A percentile compares a stretch with the other conserved stretches of the same genome.
Conservation (phyloP, 257 asterid species). For the Solanum chiquidenum region DNA sequence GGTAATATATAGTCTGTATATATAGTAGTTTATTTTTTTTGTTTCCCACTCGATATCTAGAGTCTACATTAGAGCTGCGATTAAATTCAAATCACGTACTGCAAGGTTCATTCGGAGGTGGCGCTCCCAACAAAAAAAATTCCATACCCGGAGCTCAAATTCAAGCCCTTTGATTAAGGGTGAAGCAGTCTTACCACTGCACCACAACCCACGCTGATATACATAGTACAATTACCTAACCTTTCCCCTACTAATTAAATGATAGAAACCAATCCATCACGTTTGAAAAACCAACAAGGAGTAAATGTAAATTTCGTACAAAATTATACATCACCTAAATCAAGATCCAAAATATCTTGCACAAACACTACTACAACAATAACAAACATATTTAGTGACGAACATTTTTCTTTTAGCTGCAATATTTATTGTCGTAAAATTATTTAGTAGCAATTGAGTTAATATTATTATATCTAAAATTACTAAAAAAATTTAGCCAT, state of each 20-base stretch:
- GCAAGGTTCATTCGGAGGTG: neutral
- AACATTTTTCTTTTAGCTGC: no score
- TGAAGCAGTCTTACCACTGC: neutral
- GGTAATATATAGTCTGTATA: neutral
- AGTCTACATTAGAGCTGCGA: neutral
- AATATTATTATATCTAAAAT: no score
- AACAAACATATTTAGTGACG: no score
- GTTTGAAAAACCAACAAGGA: neutral
- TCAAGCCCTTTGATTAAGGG: no score
- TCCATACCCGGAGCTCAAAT: no score
- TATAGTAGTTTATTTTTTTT: neutral
- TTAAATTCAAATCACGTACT: no score
- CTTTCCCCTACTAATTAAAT: neutral
- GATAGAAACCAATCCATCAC: neutral
- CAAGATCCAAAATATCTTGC: neutral
- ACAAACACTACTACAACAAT: neutral
- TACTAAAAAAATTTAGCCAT: no score
- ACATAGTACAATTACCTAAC: neutral
- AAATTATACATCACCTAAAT: neutral
- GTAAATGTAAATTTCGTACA: neutral
- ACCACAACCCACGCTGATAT: no score
- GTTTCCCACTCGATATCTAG: no score
- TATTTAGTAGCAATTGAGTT: no score
- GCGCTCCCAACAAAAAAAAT: accelerated
- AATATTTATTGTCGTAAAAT: no score